phyloP scores from a whole-genome alignment of 2,329 filamentous ascomycete species.

The Aspergillus felis region DNA sequence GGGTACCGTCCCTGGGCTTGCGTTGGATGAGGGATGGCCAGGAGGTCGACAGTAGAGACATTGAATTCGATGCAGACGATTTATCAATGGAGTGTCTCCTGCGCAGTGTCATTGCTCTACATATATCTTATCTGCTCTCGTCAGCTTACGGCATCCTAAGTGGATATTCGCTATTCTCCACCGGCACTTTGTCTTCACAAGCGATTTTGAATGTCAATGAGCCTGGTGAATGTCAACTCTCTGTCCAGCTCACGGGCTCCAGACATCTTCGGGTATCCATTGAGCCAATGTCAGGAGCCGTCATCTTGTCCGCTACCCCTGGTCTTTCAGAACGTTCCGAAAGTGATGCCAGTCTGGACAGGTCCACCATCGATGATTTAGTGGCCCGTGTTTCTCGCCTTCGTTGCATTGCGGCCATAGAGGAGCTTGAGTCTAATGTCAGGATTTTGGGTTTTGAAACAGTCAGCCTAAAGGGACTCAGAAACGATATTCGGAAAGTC shows the following conservation, averaged over 20 bases:
- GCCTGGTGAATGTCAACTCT: constrained; percentile 64
- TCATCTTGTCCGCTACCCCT: constrained; percentile 65
- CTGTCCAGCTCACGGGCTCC: constrained; percentile 64
- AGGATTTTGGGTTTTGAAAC: constrained; percentile 37
- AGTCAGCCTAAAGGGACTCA: constrained; percentile 33
- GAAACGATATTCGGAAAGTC: constrained; percentile 51
- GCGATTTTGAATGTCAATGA: constrained; percentile 58
- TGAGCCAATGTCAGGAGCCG: constrained; percentile 73
- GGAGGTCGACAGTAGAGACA: constrained; percentile 65
- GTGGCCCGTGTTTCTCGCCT: constrained; percentile 35
- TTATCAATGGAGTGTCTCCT: constrained; percentile 74
- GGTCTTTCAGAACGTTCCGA: constrained; percentile 57
- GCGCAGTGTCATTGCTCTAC: constrained; percentile 68
- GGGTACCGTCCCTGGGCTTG: constrained; percentile 35
- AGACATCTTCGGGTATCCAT: constrained; percentile 61
- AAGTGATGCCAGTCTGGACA: constrained; percentile 56
- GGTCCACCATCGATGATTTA: constrained; percentile 42
- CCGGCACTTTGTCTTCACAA: constrained; percentile 55
- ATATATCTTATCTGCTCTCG: constrained; percentile 68
- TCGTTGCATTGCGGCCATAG: constrained; percentile 37
- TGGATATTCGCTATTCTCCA: constrained; percentile 58
- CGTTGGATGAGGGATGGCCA: constrained; percentile 85
- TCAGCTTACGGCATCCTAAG: constrained; percentile 60
- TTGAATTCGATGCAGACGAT: constrained; percentile 62
- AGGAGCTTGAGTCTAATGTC: constrained; percentile 36